Percentiles rank a stretch among this genome's conserved stretches.
Evolutionary conservation across 2,329 filamentous ascomycete species (phyloP).

Genomic region (Monosporascus sp.): DNA sequence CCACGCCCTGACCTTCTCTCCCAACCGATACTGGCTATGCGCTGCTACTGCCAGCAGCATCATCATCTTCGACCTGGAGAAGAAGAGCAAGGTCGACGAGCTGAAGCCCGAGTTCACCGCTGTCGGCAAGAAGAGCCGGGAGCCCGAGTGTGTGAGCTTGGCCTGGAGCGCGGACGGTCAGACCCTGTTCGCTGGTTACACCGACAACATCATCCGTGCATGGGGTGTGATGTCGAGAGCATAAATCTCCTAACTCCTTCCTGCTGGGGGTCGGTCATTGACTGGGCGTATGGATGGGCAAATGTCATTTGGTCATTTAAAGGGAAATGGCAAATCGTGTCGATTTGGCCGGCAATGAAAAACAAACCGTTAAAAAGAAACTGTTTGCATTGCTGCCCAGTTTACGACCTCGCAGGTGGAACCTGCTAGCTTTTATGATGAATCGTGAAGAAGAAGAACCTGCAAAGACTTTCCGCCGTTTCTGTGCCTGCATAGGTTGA

Average conservation of each 20-base stretch:
- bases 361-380: slow-evolving; percentile 4
- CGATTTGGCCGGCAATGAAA: slow-evolving; percentile 18
- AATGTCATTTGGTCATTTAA: slow-evolving; percentile 28
- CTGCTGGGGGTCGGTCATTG: slow-evolving; percentile 23
- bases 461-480: not conserved
- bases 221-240: slow-evolving; percentile 97
- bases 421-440: not conserved
- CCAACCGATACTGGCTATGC: slow-evolving; percentile 99
- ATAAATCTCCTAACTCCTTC: slow-evolving; percentile 38
- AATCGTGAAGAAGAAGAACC: not conserved
- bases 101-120: slow-evolving; percentile 97
- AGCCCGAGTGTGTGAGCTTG: slow-evolving; percentile 95
- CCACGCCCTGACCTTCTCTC: slow-evolving; percentile 99
- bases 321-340: slow-evolving; percentile 25
- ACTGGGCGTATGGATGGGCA: slow-evolving; percentile 28
- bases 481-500: too few species aligned
- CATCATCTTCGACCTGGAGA: slow-evolving; percentile 99
- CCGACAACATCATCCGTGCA: slow-evolving; percentile 97
- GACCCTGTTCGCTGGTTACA: slow-evolving; percentile 99
- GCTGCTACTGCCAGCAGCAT: slow-evolving; percentile 95
- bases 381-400: not conserved
- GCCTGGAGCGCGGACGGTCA: slow-evolving; percentile 98
- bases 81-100: slow-evolving; percentile 99
- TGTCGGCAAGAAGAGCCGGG: slow-evolving; percentile 97
- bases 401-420: too few species aligned